Evolutionary conservation across 2,329 filamentous ascomycete species (phyloP).

Genomic region (Orbilia blumenaviensis): DNA sequence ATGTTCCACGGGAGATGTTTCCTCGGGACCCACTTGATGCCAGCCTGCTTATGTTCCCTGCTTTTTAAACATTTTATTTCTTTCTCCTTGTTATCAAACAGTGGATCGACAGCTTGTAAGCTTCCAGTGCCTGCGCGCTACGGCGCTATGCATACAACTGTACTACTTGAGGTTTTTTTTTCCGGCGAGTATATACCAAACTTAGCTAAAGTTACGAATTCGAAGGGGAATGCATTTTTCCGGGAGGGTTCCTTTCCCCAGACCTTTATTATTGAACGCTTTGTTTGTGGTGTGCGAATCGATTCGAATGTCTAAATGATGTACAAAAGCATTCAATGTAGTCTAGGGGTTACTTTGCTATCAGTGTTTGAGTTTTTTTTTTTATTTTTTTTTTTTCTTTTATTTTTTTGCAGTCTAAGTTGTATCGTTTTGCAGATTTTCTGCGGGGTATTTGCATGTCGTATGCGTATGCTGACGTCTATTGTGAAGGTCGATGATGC

Average conservation of each 20-base stretch:
- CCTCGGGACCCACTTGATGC: background rate
- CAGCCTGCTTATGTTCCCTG: background rate
- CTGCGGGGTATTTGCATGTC: background rate
- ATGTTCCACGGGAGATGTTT: background rate
- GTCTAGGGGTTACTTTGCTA: slow-evolving; percentile 1
- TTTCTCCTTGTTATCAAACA: background rate
- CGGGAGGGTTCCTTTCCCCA: background rate
- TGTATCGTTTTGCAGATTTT: background rate
- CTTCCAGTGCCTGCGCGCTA: background rate
- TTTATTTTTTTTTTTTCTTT: no score
- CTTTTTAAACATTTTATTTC: no score
- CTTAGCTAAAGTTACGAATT: background rate
- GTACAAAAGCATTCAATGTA: slow-evolving; percentile 27
- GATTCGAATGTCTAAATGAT: slow-evolving; percentile 22
- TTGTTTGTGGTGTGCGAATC: background rate
- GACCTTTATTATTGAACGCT: background rate
- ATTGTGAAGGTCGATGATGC: slow-evolving; percentile 1
- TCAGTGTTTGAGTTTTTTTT: background rate
- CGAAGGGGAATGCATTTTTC: background rate
- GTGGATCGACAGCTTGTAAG: background rate
- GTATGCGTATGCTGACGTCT: background rate
- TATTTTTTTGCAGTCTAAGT: slow-evolving; percentile 20
- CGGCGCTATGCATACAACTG: background rate
- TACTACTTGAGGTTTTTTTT: background rate
- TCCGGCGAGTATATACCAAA: background rate